A percentile compares a stretch with the other conserved stretches of the same genome.
phyloP scores from a whole-genome alignment of 306 rosid genomes.

The Dryas drummondii region DNA sequence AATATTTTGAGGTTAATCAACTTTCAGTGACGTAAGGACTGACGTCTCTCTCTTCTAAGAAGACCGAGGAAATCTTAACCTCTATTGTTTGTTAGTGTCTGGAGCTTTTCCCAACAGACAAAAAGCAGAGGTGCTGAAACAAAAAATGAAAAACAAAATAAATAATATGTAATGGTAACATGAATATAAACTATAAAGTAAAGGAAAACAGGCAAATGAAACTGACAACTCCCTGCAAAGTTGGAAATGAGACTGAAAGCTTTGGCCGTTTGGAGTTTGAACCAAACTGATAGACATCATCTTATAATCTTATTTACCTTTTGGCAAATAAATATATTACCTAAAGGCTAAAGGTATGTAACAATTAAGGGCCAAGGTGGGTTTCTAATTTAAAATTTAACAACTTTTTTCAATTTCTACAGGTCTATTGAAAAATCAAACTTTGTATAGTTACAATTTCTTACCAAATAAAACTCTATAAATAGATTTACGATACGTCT shows the following conservation, averaged over 20 bases:
- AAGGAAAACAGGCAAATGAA: neutral
- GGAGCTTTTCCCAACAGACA: too few species aligned
- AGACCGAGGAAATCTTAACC: too few species aligned
- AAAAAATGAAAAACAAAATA: neutral
- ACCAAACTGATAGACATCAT: neutral
- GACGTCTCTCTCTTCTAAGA: neutral
- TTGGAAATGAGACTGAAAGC: neutral
- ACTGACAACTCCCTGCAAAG: neutral
- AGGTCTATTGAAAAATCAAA: neutral
- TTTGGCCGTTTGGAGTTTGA: too few species aligned
- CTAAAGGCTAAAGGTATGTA: neutral
- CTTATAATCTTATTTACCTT: neutral
- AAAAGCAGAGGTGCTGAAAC: too few species aligned
- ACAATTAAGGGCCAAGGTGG: neutral
- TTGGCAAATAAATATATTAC: neutral
- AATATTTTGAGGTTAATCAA: too few species aligned
- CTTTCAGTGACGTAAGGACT: neutral
- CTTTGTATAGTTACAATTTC: neutral
- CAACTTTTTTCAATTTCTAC: neutral
- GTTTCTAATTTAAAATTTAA: neutral
- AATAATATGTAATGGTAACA: too few species aligned
- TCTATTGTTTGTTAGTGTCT: too few species aligned
- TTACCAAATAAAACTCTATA: neutral
- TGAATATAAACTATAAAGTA: neutral
- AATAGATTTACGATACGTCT: neutral